These are phyloP conservation scores for Graphilbum fragrans DNA, from an alignment of 2,329 filamentous ascomycete genomes.

Conservation along the genomic window DNA sequence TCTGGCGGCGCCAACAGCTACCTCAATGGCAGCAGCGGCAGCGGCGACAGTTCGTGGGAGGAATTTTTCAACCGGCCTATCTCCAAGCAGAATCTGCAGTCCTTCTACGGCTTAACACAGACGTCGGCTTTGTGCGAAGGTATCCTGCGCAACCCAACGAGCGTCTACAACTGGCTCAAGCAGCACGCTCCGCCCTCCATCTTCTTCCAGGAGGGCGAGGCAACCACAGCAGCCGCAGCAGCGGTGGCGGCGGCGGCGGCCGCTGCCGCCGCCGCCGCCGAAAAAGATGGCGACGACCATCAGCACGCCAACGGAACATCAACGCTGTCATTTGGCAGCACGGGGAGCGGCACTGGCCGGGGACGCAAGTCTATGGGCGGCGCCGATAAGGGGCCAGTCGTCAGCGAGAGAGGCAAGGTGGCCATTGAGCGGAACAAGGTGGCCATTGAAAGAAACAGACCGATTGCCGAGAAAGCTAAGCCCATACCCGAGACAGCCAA, in stretches of 20 bases:
- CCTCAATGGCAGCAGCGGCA: conserved; percentile 2
- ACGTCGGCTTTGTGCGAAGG: conserved; percentile 31
- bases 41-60: conserved; percentile 16
- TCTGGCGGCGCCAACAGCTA: conserved; percentile 2
- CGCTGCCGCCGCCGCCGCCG: conserved; percentile 17
- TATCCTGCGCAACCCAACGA: conserved; percentile 67
- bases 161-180: conserved; percentile 90
- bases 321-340: conserved; percentile 5
- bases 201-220: conserved; percentile 66
- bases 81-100: conserved; percentile 20
- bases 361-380: conserved; percentile 11
- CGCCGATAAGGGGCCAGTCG: neutral
- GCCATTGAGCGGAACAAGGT: too few species aligned
- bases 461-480: too few species aligned
- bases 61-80: conserved; percentile 20
- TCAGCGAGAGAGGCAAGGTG: neutral
- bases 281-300: conserved; percentile 15
- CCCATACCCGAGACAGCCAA: conserved; percentile 5
- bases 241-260: conserved; percentile 9
- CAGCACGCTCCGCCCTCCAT: conserved; percentile 66
- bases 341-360: conserved; percentile 12
- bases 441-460: too few species aligned
- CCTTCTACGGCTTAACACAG: conserved; percentile 23
- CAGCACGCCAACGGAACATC: conserved; percentile 5
- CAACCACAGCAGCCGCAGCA: conserved; percentile 14